Conservation (phyloP, 305 asterid species). For the Fraxinus greggii region DNA sequence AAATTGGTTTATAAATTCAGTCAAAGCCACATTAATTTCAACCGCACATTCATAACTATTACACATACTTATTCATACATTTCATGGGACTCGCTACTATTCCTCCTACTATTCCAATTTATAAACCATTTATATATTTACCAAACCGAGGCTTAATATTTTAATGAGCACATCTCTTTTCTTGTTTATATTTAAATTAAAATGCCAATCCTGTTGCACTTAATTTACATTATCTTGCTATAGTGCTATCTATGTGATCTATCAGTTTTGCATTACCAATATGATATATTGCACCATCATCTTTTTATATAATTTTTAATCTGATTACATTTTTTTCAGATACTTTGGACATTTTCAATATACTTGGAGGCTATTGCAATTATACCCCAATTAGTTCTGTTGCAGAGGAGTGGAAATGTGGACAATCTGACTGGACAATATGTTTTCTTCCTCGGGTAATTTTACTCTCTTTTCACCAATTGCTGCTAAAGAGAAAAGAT, state of each 20-base stretch:
- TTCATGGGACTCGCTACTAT: neutral
- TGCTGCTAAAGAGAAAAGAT: neutral
- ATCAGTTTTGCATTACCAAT: neutral
- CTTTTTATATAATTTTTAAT: neutral
- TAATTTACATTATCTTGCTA: neutral
- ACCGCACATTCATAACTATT: neutral
- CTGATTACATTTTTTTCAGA: constrained; percentile 37
- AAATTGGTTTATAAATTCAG: neutral
- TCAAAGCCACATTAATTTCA: neutral
- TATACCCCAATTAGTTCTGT: constrained; percentile 84
- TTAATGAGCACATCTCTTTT: neutral
- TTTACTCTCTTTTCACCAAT: constrained; percentile 21
- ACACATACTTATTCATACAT: neutral
- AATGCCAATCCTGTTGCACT: neutral
- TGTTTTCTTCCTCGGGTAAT: constrained; percentile 89
- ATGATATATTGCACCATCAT: neutral
- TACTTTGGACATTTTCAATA: constrained; percentile 89
- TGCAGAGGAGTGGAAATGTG: constrained; percentile 96
- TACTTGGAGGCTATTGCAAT: constrained; percentile 97
- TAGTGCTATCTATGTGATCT: neutral
- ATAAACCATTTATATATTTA: neutral
- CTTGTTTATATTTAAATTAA: neutral
- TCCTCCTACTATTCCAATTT: neutral
- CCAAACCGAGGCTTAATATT: neutral
- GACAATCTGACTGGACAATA: constrained; percentile 96